phyloP scores from a whole-genome alignment of 2,329 filamentous ascomycete genomes.

The Hymenoscyphus salicellus region DNA sequence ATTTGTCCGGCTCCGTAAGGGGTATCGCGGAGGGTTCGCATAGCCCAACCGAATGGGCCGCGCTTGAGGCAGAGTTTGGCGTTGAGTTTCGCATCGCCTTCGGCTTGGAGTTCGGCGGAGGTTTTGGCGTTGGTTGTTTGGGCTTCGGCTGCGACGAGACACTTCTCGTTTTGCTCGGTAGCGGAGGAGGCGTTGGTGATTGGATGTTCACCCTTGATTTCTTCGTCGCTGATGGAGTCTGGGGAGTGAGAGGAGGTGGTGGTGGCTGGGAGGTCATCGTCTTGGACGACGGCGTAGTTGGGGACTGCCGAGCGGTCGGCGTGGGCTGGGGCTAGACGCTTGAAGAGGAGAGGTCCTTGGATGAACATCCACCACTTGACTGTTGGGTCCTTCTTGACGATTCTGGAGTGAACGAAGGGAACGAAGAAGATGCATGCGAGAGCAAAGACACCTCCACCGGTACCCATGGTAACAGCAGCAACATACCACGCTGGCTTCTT shows the following conservation, averaged over 20 bases:
- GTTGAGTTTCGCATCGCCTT: constrained; percentile 57
- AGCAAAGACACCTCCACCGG: constrained; percentile 56
- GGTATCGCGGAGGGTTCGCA: constrained; percentile 73
- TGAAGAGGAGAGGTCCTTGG: constrained; percentile 62
- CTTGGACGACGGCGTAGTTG: constrained; percentile 74
- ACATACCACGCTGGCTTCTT: constrained; percentile 68
- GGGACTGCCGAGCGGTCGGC: constrained; percentile 60
- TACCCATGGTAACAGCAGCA: constrained; percentile 62
- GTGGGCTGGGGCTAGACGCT: constrained; percentile 52
- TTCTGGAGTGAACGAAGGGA: constrained; percentile 62
- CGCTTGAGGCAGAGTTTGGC: constrained; percentile 59
- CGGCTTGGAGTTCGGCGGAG: constrained; percentile 61
- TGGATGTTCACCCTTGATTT: background rate
- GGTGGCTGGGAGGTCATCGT: constrained; percentile 47
- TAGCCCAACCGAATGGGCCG: constrained; percentile 77
- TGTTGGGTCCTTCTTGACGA: constrained; percentile 66
- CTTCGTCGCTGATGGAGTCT: constrained; percentile 29
- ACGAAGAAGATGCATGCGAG: constrained; percentile 70
- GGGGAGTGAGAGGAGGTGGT: constrained; percentile 28
- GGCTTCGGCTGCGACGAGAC: constrained; percentile 45
- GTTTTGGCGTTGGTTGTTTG: constrained; percentile 39
- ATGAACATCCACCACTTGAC: constrained; percentile 63
- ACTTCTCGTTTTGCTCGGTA: constrained; percentile 43
- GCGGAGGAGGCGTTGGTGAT: background rate
- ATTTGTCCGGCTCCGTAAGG: constrained; percentile 69